A percentile compares a stretch with the other conserved stretches of the same genome.
Evolutionary conservation across 2,329 filamentous ascomycete species (phyloP).

Genomic region (Aotearoamyces nothofagi): DNA sequence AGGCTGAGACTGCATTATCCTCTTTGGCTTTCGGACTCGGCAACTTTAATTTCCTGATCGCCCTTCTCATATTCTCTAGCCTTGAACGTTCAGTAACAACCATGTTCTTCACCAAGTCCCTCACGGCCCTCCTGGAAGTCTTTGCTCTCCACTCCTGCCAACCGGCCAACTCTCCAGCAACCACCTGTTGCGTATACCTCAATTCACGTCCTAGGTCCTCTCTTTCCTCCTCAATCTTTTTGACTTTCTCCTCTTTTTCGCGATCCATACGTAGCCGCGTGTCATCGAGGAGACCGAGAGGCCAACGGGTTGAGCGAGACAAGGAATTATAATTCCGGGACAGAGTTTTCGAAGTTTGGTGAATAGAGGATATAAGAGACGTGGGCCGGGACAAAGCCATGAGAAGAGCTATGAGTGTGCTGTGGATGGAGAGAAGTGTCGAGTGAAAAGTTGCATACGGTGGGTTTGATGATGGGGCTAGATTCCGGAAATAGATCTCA

Average conservation of each 20-base stretch:
- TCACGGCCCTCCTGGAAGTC: conserved; percentile 59
- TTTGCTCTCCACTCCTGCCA: conserved; percentile 85
- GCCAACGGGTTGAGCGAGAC: conserved; percentile 63
- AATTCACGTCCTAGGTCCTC: conserved; percentile 67
- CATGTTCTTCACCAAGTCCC: conserved; percentile 62
- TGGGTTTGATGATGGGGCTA: conserved; percentile 53
- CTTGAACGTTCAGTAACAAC: conserved; percentile 67
- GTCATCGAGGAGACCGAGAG: conserved; percentile 71
- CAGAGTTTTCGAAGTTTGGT: conserved; percentile 57
- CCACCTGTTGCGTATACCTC: conserved; percentile 83
- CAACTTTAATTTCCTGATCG: conserved; percentile 36
- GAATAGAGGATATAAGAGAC: conserved; percentile 62
- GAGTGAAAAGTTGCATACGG: conserved; percentile 62
- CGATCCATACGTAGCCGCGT: conserved; percentile 68
- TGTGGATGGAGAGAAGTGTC: conserved; percentile 64
- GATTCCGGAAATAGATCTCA: conserved; percentile 51
- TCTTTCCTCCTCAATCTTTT: conserved; percentile 53
- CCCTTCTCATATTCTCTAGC: conserved; percentile 66
- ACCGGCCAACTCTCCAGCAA: conserved; percentile 78
- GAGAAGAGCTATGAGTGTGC: conserved; percentile 70
- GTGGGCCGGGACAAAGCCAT: conserved; percentile 65
- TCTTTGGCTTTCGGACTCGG: background rate
- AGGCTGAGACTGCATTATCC: background rate
- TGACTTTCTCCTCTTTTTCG: conserved; percentile 70
- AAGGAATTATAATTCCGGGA: conserved; percentile 66